phyloP scores from a whole-genome alignment of 495 filamentous ascomycete genomes.

The Delitschia confertaspora region DNA sequence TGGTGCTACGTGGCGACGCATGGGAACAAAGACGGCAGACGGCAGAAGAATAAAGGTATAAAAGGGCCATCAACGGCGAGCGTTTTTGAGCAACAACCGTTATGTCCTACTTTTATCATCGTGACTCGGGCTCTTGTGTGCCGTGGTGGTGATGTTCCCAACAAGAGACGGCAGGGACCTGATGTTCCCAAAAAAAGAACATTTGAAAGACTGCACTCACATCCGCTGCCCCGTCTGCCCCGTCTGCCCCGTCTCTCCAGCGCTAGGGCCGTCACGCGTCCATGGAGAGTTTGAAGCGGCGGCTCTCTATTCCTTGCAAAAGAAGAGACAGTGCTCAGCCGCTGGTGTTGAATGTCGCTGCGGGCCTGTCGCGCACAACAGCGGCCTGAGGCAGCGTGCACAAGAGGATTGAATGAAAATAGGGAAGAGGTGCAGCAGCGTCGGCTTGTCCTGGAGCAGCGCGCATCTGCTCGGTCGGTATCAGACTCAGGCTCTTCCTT shows the following conservation, averaged over 20 bases:
- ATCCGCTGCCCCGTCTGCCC: slow-evolving; percentile 1
- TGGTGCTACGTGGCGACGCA: slow-evolving; percentile 18
- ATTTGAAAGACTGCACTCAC: not conserved
- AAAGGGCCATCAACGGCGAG: slow-evolving; percentile 8
- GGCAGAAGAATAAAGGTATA: no score
- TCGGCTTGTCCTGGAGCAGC: not conserved
- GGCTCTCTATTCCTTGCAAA: no score
- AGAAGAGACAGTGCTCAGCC: no score
- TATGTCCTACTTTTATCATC: no score
- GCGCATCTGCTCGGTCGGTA: no score
- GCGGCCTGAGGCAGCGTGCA: not conserved
- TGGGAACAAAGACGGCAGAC: slow-evolving; percentile 5
- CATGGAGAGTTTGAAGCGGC: not conserved
- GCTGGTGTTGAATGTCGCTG: not conserved
- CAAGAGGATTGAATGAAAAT: not conserved
- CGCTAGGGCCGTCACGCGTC: slow-evolving; percentile 8
- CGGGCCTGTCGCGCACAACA: no score
- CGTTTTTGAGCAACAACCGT: no score
- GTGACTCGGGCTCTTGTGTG: no score
- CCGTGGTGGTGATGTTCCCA: no score
- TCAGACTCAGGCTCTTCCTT: slow-evolving; percentile 15
- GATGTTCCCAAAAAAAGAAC: no score
- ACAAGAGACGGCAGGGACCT: no score
- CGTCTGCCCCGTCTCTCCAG: slow-evolving; percentile 5
- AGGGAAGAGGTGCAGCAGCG: not conserved